Conservation (phyloP, 805 yeast species). For the Spathaspora passalidarum region DNA sequence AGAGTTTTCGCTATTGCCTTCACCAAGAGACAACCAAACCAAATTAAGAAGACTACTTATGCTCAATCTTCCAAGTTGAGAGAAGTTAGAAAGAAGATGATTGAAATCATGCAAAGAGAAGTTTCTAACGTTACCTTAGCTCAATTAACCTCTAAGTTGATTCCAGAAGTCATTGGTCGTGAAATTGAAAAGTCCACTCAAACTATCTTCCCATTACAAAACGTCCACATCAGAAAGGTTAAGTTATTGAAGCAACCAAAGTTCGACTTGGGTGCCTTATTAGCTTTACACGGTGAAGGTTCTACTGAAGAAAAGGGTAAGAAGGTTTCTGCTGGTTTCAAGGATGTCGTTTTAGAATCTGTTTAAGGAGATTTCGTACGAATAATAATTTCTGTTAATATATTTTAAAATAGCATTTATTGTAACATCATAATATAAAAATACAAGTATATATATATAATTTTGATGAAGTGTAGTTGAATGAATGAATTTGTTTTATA, state of each 20-base stretch:
- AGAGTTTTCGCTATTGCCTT: constrained; percentile 96
- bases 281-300: constrained; percentile 97
- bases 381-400: not conserved
- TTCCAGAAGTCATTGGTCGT: constrained; percentile 98
- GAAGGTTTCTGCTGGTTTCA: constrained; percentile 96
- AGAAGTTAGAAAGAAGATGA: constrained; percentile 95
- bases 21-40: constrained; percentile 97
- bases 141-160: constrained; percentile 94
- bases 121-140: constrained; percentile 92
- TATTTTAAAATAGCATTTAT: constrained; percentile 4
- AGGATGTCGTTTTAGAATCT: constrained; percentile 97
- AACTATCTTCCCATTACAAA: constrained; percentile 95
- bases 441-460: not conserved
- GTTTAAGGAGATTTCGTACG: constrained; percentile 52
- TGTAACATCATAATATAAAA: constrained; percentile 4
- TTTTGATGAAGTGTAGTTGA: not conserved
- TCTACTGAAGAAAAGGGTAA: constrained; percentile 91
- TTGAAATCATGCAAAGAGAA: constrained; percentile 94
- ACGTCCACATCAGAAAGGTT: constrained; percentile 98
- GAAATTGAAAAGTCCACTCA: constrained; percentile 96
- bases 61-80: constrained; percentile 98
- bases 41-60: constrained; percentile 95
- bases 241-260: constrained; percentile 98
- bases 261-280: constrained; percentile 94
- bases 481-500: not conserved